phyloP scores from a whole-genome alignment of 352 stramenopile genomes.

The Blastocystis sp. region DNA sequence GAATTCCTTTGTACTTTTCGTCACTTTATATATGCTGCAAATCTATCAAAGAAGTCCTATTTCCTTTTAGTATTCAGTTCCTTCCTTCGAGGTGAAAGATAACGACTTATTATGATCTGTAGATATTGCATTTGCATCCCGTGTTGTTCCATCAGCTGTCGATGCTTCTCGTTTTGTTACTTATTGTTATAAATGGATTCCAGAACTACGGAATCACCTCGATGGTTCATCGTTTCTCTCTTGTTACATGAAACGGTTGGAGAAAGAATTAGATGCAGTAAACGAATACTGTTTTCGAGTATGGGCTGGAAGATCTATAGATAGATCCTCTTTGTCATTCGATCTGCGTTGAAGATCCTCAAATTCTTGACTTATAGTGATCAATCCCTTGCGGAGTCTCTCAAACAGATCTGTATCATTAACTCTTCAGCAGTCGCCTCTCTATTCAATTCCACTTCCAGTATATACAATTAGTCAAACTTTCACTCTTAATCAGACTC shows the following conservation, averaged over 20 bases:
- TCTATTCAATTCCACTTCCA: background rate
- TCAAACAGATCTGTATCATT: background rate
- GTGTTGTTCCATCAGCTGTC: background rate
- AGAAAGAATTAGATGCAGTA: background rate
- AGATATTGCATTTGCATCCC: background rate
- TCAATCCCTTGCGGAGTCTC: background rate
- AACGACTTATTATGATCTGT: background rate
- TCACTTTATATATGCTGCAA: conserved; percentile 10
- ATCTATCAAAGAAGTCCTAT: conserved; percentile 11
- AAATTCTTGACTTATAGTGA: background rate
- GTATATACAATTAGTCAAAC: background rate
- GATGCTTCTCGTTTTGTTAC: background rate
- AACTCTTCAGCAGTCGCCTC: background rate
- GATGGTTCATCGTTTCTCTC: background rate
- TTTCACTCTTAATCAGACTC: background rate
- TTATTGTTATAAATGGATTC: conserved; percentile 47
- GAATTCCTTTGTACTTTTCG: conserved; percentile 39
- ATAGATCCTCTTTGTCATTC: background rate
- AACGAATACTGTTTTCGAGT: background rate
- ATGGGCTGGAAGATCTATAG: background rate
- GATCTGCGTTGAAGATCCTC: background rate
- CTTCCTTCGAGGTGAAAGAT: background rate
- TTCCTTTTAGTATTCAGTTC: background rate
- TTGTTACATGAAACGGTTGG: background rate
- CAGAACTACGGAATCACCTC: background rate